phyloP scores from a whole-genome alignment of 2,329 filamentous ascomycete genomes.

The Gyromitra esculenta region DNA sequence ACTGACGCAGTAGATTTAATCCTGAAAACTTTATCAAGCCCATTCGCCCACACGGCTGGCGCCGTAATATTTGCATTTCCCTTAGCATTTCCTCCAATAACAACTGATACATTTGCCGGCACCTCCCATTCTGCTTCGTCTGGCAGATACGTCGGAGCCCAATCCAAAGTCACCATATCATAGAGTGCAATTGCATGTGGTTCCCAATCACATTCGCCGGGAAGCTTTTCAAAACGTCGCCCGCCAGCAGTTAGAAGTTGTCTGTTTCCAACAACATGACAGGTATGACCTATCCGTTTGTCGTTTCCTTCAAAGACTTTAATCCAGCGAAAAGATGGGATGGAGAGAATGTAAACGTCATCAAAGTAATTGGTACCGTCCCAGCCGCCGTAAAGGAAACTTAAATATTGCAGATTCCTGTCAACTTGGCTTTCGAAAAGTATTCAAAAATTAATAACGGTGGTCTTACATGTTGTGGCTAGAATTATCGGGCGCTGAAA shows the following conservation, averaged over 20 bases:
- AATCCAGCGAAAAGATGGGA: slow-evolving; percentile 73
- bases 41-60: slow-evolving; percentile 23
- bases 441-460: background rate
- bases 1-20: background rate
- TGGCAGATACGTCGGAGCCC: slow-evolving; percentile 15
- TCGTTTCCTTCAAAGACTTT: slow-evolving; percentile 64
- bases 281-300: slow-evolving; percentile 59
- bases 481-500: slow-evolving; percentile 69
- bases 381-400: slow-evolving; percentile 71
- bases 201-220: slow-evolving; percentile 42
- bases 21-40: slow-evolving; percentile 29
- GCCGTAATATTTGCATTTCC: slow-evolving; percentile 30
- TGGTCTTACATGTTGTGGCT: slow-evolving; percentile 71
- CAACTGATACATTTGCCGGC: slow-evolving; percentile 6
- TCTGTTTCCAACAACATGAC: slow-evolving; percentile 67
- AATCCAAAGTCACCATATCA: slow-evolving; percentile 37
- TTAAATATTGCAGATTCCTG: slow-evolving; percentile 57
- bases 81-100: slow-evolving; percentile 32
- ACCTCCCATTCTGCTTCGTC: slow-evolving; percentile 26
- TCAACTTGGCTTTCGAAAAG: background rate
- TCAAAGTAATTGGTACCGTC: slow-evolving; percentile 67
- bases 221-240: slow-evolving; percentile 56
- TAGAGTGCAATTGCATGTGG: slow-evolving; percentile 36
- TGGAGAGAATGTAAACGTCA: slow-evolving; percentile 71
- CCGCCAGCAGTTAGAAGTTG: slow-evolving; percentile 74